Evolutionary conservation across 2,329 filamentous ascomycete genomes (phyloP).

Genomic region (Sphaerulina vaccinii): DNA sequence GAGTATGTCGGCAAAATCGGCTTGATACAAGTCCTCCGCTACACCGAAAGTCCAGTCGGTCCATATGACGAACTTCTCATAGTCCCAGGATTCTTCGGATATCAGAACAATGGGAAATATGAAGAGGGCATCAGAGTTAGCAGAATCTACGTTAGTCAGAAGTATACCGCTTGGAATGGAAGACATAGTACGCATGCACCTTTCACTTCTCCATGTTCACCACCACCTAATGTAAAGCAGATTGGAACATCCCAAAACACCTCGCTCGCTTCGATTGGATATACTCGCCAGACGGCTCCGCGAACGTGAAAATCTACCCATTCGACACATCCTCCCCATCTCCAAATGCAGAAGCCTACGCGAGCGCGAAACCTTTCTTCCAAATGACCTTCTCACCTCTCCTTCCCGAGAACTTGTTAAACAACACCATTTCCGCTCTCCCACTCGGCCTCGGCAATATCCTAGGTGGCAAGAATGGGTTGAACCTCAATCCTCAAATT

Average conservation of each 20-base stretch:
- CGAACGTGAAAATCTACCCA: slow-evolving; percentile 24
- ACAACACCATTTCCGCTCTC: slow-evolving; percentile 13
- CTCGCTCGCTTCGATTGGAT: slow-evolving; percentile 27
- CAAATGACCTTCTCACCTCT: slow-evolving; percentile 21
- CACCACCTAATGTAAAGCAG: background rate
- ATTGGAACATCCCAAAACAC: slow-evolving; percentile 29
- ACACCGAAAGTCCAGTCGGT: slow-evolving; percentile 25
- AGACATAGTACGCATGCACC: slow-evolving; percentile 9
- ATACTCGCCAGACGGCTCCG: slow-evolving; percentile 12
- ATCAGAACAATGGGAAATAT: slow-evolving; percentile 9
- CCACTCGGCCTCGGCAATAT: background rate
- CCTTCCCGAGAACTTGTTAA: slow-evolving; percentile 15
- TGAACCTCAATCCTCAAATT: slow-evolving; percentile 15
- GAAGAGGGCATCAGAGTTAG: slow-evolving; percentile 8
- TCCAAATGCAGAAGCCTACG: slow-evolving; percentile 10
- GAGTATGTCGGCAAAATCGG: slow-evolving; percentile 20
- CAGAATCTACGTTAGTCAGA: slow-evolving; percentile 24
- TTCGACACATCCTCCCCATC: slow-evolving; percentile 16
- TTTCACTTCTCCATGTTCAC: background rate
- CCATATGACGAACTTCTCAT: slow-evolving; percentile 27
- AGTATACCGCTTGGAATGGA: slow-evolving; percentile 22
- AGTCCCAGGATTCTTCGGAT: slow-evolving; percentile 22
- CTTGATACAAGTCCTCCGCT: slow-evolving; percentile 26
- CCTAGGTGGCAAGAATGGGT: background rate
- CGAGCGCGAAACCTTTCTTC: slow-evolving; percentile 22